These are phyloP conservation scores for Echites panduratus DNA, from an alignment of 257 asterid species.

Conservation along the genomic window DNA sequence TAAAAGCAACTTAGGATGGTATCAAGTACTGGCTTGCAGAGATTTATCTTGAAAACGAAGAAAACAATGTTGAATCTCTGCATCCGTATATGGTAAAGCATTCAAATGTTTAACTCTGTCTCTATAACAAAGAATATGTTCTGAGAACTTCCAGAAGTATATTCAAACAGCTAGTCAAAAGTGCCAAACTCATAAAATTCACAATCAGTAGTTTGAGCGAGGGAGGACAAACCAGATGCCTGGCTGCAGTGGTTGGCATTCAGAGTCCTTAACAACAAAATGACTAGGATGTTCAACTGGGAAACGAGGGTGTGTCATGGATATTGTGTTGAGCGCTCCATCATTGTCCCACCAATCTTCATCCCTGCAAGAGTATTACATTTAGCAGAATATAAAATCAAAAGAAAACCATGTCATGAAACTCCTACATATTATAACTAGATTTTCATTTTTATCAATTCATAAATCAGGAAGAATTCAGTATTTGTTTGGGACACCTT, in stretches of 20 bases:
- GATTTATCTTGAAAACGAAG: neutral
- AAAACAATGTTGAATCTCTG: neutral
- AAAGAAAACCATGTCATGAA: neutral
- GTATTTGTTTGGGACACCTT: neutral
- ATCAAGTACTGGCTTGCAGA: neutral
- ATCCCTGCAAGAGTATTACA: constrained; percentile 43
- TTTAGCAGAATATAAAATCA: neutral
- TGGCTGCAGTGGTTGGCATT: constrained; percentile 78
- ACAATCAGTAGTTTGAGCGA: neutral
- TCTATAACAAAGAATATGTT: neutral
- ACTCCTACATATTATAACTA: neutral
- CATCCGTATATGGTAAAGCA: neutral
- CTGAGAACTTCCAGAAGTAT: neutral
- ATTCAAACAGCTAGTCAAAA: neutral
- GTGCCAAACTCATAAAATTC: neutral
- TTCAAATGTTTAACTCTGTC: neutral
- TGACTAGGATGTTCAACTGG: constrained; percentile 79
- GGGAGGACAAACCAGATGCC: constrained; percentile 74
- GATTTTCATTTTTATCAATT: neutral
- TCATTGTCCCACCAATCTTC: constrained; percentile 99
- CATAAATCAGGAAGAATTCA: neutral
- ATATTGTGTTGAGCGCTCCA: constrained; percentile 94
- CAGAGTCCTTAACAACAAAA: constrained; percentile 64
- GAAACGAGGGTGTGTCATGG: constrained; percentile 96
- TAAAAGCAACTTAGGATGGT: neutral